Evolutionary conservation across 441 rosid genomes (phyloP), one percentile per base, ranked within the genome.

Genomic region (Erodium chrysanthum): DNA sequence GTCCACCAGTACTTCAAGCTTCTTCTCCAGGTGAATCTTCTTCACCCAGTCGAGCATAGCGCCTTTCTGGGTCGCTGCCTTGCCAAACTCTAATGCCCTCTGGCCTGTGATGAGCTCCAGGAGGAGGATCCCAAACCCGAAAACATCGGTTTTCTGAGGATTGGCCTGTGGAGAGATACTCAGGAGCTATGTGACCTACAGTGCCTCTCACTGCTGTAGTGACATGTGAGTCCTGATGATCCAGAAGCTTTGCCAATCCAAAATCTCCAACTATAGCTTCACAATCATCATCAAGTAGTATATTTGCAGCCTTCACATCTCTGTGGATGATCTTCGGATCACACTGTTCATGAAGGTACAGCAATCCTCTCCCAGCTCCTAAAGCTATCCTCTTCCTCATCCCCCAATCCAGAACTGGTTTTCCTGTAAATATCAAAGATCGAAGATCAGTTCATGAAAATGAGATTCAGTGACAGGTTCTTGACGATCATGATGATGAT

Each of bases 261-360:
- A 92, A 92, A 80, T 92, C 98, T 7, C 98, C 98, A 37, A 92
- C 98, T 50, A 92, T 97, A 35, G 98, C 97, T 72, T 92, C 98
- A 72, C 83, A 90, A 44, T 86, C 78, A 65, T 90, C 98, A 77
- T 92, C 98, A 10, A 92, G 92, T 71, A 92, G 79, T 70, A 92
- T 84, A 66, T 92, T 92, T 12, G 98, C 98, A 5, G 98, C 98
- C 79, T 92, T 92, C 5, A 92, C 98, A 76, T 92, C 98, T 17
- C 98, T 84, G 70, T 92, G 98, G 66, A 92, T 90, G 27, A 92
- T 92, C 80, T 92, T 92, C 0, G 98, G 98, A 76, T 92, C 97
- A 68, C 98, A 92, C 64, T 92, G 98, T 79, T 90, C 97, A 8
- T 92, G 98, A 27, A 92, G 90, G 76, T 92, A 92, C 66, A 90